Percentiles rank a stretch among this genome's conserved stretches.
These are phyloP conservation scores for Podospora didyma DNA, from an alignment of 495 filamentous ascomycete species.

Conservation along the genomic window DNA sequence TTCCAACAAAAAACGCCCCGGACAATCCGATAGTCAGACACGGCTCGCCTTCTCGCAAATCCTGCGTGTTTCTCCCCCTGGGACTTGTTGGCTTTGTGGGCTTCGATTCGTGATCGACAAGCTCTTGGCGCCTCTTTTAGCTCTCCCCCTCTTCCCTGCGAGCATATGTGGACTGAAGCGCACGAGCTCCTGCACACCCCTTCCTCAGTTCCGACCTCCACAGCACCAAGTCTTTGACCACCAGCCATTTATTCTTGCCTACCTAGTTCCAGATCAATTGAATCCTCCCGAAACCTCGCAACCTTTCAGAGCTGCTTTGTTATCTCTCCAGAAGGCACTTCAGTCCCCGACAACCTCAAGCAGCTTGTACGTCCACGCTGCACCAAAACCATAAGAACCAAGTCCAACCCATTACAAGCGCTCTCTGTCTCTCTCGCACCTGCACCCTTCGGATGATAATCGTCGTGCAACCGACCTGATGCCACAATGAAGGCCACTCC, in stretches of 20 bases:
- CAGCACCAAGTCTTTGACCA: not conserved
- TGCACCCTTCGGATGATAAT: slow-evolving; percentile 10
- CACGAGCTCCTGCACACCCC: not conserved
- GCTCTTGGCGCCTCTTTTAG: not conserved
- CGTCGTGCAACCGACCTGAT: slow-evolving; percentile 7
- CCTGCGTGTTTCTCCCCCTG: not conserved
- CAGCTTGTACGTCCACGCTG: too few relatives aligned
- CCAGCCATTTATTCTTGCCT: not conserved
- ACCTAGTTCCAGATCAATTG: not conserved
- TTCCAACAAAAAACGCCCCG: not conserved
- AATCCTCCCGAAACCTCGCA: not conserved
- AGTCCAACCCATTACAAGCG: too few relatives aligned
- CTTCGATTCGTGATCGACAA: not conserved
- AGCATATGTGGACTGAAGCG: not conserved
- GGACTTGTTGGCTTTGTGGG: not conserved
- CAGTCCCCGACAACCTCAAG: too few relatives aligned
- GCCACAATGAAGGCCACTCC: slow-evolving; percentile 83
- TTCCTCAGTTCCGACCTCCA: not conserved
- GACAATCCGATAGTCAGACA: not conserved
- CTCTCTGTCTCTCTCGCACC: too few relatives aligned
- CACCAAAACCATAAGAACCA: too few relatives aligned
- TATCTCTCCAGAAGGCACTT: not conserved
- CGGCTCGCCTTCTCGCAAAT: not conserved
- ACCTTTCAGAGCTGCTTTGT: not conserved
- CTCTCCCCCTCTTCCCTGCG: not conserved